phyloP scores from a whole-genome alignment of 805 yeast species.

The Martiniozyma abietophila region DNA sequence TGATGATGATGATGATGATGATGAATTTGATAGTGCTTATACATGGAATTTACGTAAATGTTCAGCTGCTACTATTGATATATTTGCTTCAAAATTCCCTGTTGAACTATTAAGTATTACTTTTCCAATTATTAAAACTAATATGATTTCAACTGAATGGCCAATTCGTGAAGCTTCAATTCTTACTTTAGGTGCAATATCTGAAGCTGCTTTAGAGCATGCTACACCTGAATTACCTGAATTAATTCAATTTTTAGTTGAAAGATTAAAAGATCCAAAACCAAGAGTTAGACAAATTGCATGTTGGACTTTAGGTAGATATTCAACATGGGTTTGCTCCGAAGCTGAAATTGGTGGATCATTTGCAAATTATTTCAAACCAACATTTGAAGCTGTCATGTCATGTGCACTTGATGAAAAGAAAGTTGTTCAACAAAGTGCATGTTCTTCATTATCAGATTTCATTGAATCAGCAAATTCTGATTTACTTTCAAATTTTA shows the following conservation, averaged over 20 bases:
- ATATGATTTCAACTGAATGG: constrained; percentile 69
- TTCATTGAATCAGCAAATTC: constrained; percentile 72
- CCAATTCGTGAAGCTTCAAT: constrained; percentile 88
- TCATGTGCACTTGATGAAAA: constrained; percentile 69
- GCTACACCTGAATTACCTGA: constrained; percentile 68
- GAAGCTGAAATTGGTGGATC: constrained; percentile 56
- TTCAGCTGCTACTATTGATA: constrained; percentile 87
- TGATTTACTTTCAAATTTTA: constrained; percentile 48
- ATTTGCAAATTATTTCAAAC: constrained; percentile 59
- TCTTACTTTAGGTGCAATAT: constrained; percentile 89
- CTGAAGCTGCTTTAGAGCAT: constrained; percentile 74
- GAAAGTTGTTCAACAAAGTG: constrained; percentile 93
- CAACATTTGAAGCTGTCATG: constrained; percentile 71
- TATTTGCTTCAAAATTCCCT: constrained; percentile 61
- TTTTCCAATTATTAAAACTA: constrained; percentile 67
- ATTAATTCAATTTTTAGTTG: constrained; percentile 76
- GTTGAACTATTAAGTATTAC: constrained; percentile 54
- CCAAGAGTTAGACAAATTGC: constrained; percentile 87
- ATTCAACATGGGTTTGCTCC: constrained; percentile 68
- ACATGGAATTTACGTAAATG: constrained; percentile 93
- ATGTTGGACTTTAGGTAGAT: constrained; percentile 92
- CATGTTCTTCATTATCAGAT: constrained; percentile 77
- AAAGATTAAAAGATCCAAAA: constrained; percentile 63
- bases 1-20: constrained; percentile 67
- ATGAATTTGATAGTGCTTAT: constrained; percentile 53